Conservation (phyloP, 805 yeast species). For the Debaryomyces castellii region DNA sequence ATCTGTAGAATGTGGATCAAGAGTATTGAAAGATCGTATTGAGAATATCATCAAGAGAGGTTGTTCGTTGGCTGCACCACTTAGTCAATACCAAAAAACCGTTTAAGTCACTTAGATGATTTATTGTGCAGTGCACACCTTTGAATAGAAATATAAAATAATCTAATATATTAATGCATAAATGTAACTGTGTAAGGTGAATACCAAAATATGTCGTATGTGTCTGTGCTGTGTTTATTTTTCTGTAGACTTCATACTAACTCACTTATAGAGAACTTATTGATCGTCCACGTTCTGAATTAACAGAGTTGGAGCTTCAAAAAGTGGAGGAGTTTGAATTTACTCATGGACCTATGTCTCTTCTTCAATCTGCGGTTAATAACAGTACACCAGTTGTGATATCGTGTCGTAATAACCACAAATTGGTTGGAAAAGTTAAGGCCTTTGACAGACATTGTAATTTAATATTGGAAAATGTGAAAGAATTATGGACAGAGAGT, state of each 20-base stretch:
- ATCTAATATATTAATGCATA: neutral
- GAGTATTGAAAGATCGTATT: slow-evolving; percentile 77
- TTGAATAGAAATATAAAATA: neutral
- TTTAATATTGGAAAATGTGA: slow-evolving; percentile 87
- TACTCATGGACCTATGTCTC: slow-evolving; percentile 84
- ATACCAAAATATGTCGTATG: slow-evolving; percentile 5
- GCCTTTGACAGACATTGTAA: slow-evolving; percentile 97
- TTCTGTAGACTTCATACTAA: slow-evolving; percentile 21
- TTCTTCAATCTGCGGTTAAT: slow-evolving; percentile 80
- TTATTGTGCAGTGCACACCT: neutral
- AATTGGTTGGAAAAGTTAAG: slow-evolving; percentile 82
- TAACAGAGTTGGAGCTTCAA: slow-evolving; percentile 75
- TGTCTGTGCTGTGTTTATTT: neutral
- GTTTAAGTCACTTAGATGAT: slow-evolving; percentile 2
- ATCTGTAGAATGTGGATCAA: slow-evolving; percentile 68
- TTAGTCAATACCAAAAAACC: slow-evolving; percentile 46
- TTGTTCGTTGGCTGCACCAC: slow-evolving; percentile 78
- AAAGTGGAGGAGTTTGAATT: slow-evolving; percentile 88
- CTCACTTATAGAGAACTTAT: slow-evolving; percentile 52
- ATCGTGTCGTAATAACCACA: slow-evolving; percentile 90
- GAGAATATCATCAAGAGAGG: slow-evolving; percentile 79
- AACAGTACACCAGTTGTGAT: slow-evolving; percentile 77
- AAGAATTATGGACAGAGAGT: slow-evolving; percentile 77
- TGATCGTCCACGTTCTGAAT: slow-evolving; percentile 75
- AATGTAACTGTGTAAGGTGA: neutral